Percentiles rank a stretch among this genome's conserved stretches.
phyloP scores from a whole-genome alignment of 2,329 filamentous ascomycete species.

The Davidsoniella eucalypti region DNA sequence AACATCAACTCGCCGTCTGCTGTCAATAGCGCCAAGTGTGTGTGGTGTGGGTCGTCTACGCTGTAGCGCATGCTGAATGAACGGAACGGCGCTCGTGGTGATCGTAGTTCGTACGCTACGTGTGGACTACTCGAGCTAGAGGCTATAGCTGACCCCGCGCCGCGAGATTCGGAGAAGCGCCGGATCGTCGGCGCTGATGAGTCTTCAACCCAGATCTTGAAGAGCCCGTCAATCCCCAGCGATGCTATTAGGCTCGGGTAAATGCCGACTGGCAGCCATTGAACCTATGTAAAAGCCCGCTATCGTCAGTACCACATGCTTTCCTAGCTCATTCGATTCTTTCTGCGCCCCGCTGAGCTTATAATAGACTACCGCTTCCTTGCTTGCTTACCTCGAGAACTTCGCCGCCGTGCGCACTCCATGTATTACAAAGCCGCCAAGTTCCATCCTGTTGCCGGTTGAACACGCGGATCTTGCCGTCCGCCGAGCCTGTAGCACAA shows the following conservation, averaged over 20 bases:
- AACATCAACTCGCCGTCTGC: conserved; percentile 66
- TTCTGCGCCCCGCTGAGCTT: background rate
- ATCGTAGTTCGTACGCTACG: conserved; percentile 38
- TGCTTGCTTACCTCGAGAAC: conserved; percentile 55
- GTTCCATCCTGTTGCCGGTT: conserved; percentile 61
- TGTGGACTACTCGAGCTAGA: conserved; percentile 20
- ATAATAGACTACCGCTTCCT: background rate
- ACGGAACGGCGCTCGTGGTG: conserved; percentile 47
- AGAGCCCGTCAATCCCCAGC: conserved; percentile 70
- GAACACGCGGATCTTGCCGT: conserved; percentile 87
- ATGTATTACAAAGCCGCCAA: conserved; percentile 73
- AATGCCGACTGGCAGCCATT: conserved; percentile 84
- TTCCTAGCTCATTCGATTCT: too few species aligned
- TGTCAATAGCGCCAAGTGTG: conserved; percentile 71
- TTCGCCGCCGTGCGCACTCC: conserved; percentile 80
- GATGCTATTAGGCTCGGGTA: conserved; percentile 75
- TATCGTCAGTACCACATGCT: background rate
- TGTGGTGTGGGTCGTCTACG: conserved; percentile 55
- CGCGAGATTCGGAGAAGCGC: conserved; percentile 51
- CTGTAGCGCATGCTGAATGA: conserved; percentile 76
- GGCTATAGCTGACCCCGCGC: conserved; percentile 3
- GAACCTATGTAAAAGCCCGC: conserved; percentile 38
- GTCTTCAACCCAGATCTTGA: conserved; percentile 88
- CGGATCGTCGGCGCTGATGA: conserved; percentile 62
- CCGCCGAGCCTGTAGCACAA: conserved; percentile 78